A percentile compares a stretch with the other conserved stretches of the same genome.
phyloP scores from a whole-genome alignment of 352 stramenopile genomes.

The Phytopythium montanum region DNA sequence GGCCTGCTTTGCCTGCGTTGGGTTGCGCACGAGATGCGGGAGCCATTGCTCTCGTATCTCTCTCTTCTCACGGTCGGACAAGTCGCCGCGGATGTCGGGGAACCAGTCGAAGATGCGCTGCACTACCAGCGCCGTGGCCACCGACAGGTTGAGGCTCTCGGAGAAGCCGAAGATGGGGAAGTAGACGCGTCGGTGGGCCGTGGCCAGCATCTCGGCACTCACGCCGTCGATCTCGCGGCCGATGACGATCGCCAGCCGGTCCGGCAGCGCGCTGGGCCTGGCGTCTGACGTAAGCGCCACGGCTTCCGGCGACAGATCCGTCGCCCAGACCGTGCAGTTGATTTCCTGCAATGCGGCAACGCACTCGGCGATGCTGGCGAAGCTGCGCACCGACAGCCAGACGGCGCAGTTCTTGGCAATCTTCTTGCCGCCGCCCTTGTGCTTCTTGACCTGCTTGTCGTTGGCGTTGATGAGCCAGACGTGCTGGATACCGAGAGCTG shows the following conservation, averaged over 20 bases:
- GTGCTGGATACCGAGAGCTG: constrained; percentile 90
- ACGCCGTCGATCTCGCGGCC: constrained; percentile 92
- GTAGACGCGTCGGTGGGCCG: constrained; percentile 89
- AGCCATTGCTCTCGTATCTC: constrained; percentile 55
- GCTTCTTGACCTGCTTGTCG: constrained; percentile 58
- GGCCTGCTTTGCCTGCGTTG: constrained; percentile 51
- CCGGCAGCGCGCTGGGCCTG: constrained; percentile 64
- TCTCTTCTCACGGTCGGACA: constrained; percentile 40
- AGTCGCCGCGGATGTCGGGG: constrained; percentile 52
- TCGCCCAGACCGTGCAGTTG: constrained; percentile 87
- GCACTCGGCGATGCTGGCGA: constrained; percentile 78
- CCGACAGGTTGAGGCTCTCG: constrained; percentile 92
- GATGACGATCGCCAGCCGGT: constrained; percentile 91
- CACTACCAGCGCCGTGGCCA: constrained; percentile 91
- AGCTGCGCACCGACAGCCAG: constrained; percentile 88
- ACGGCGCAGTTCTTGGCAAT: constrained; percentile 74
- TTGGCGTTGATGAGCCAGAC: constrained; percentile 82
- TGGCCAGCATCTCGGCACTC: constrained; percentile 83
- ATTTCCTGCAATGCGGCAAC: constrained; percentile 58
- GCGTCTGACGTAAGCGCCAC: constrained; percentile 30
- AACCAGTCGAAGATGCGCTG: constrained; percentile 85
- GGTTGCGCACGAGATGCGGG: constrained; percentile 61
- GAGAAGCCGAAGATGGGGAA: constrained; percentile 92
- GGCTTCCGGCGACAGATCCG: constrained; percentile 82
- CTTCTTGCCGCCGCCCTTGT: constrained; percentile 63